Conservation (phyloP, 305 asterid species). For the Plantago lanceolata region DNA sequence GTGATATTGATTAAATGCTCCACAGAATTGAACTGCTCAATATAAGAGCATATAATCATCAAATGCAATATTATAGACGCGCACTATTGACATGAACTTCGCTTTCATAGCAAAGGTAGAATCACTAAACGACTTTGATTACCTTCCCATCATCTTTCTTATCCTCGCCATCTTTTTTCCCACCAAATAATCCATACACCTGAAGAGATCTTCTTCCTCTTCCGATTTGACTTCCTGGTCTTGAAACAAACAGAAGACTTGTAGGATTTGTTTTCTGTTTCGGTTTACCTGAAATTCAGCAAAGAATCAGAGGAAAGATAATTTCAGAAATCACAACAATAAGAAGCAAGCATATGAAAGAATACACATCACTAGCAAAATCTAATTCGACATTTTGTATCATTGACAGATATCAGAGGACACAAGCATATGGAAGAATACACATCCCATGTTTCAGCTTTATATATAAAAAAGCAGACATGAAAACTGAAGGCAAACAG, state of each 20-base stretch:
- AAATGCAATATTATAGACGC: neutral
- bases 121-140: conserved; percentile 3
- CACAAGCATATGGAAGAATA: neutral
- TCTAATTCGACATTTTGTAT: neutral
- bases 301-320: conserved; percentile 18
- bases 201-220: conserved; percentile 44
- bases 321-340: conserved; percentile 1
- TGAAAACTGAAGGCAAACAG: neutral
- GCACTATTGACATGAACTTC: neutral
- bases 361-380: neutral
- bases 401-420: neutral
- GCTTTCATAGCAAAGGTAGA: neutral
- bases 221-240: conserved; percentile 34
- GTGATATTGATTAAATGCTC: neutral
- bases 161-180: conserved; percentile 65
- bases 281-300: conserved; percentile 40
- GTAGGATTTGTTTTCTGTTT: conserved; percentile 33
- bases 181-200: conserved; percentile 73
- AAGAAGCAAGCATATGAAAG: conserved; percentile 6
- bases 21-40: neutral
- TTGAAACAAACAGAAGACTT: conserved; percentile 34
- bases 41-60: neutral
- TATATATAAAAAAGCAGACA: too few species aligned
- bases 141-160: conserved; percentile 71
- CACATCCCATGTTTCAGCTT: neutral